A percentile compares a stretch with the other conserved stretches of the same genome.
These are phyloP conservation scores for Dryas drummondii DNA, from an alignment of 306 rosid genomes.

Conservation along the genomic window DNA sequence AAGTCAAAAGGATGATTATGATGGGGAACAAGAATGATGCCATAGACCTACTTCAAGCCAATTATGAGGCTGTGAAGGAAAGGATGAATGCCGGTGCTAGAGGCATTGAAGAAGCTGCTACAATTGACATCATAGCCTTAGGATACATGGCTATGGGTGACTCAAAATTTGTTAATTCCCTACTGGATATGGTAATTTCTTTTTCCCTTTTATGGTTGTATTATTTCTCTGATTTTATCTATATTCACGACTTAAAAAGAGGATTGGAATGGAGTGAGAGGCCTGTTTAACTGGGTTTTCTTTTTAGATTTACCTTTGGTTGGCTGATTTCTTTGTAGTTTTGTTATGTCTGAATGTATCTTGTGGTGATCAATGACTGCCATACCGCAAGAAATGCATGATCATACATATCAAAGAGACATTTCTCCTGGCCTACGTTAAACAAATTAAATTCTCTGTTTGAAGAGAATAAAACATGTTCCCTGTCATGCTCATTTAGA, in stretches of 20 bases:
- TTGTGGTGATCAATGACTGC: no score
- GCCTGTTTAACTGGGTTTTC: no score
- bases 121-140: conserved; percentile 64
- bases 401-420: no score
- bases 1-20: conserved; percentile 68
- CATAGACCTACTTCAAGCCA: conserved; percentile 65
- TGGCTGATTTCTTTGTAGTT: no score
- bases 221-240: conserved; percentile 23
- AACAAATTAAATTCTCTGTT: background rate
- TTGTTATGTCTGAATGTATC: no score
- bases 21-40: conserved; percentile 64
- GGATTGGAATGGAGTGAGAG: no score
- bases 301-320: no score
- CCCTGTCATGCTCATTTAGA: background rate
- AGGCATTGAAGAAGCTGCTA: conserved; percentile 86
- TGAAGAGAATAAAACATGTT: background rate
- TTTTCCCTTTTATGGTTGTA: conserved; percentile 9
- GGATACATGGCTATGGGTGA: conserved; percentile 86
- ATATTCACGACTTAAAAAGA: background rate
- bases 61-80: conserved; percentile 76
- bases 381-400: no score
- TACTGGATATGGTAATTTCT: conserved; percentile 54
- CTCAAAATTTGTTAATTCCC: conserved; percentile 49
- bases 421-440: no score
- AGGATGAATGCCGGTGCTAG: conserved; percentile 53